Percentiles rank a stretch among this genome's conserved stretches.
phyloP scores from a whole-genome alignment of 169 alveolate genomes.

The Plasmodium falciparum region DNA sequence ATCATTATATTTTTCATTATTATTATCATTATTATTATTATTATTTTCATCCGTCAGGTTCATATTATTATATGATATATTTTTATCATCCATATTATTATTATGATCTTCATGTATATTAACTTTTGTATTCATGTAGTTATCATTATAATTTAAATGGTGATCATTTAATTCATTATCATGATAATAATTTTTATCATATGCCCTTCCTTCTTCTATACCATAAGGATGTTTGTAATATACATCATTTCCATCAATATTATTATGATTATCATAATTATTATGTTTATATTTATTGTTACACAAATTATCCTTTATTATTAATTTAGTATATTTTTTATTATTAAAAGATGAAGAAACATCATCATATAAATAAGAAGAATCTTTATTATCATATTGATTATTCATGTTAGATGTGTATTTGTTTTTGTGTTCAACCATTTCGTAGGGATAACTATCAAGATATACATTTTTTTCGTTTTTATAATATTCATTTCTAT shows the following conservation, averaged over 20 bases:
- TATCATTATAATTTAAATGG: neutral
- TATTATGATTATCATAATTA: neutral
- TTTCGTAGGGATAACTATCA: neutral
- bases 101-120: neutral
- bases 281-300: neutral
- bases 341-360: neutral
- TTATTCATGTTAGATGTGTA: conserved; percentile 14
- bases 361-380: neutral
- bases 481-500: conserved; percentile 4
- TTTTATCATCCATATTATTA: neutral
- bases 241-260: neutral
- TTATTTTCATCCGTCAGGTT: neutral
- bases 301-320: neutral
- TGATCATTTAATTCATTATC: neutral
- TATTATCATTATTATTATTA: neutral
- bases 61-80: neutral
- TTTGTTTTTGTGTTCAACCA: conserved; percentile 4
- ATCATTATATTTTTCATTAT: neutral
- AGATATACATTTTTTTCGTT: conserved; percentile 1
- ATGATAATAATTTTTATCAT: conserved; percentile 13
- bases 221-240: neutral
- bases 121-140: neutral
- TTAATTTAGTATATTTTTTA: neutral
- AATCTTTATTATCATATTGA: conserved; percentile 4
- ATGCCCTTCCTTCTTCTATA: neutral